Evolutionary conservation across 2,329 filamentous ascomycete genomes (phyloP).

Genomic region (Triangularia setosa): DNA sequence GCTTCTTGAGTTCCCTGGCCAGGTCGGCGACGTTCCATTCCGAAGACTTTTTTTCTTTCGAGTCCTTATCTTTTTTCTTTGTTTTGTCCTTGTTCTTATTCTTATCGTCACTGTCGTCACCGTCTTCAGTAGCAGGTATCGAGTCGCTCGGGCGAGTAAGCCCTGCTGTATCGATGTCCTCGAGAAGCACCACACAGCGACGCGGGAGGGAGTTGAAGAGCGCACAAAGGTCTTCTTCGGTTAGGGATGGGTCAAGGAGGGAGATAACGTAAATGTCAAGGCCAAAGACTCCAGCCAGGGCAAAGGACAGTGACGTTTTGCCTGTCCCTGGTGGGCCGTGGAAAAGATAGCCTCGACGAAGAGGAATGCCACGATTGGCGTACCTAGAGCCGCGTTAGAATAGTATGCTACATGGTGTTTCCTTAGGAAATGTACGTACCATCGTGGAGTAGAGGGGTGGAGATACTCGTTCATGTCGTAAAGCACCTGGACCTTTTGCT

Average conservation of each 20-base stretch:
- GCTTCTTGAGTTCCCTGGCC: constrained; percentile 41
- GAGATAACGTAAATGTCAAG: constrained; percentile 64
- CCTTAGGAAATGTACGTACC: constrained; percentile 50
- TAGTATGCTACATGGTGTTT: background rate
- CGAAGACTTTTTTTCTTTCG: constrained; percentile 20
- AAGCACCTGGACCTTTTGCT: constrained; percentile 63
- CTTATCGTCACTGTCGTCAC: constrained; percentile 25
- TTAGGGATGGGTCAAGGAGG: constrained; percentile 56
- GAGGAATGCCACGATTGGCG: constrained; percentile 68
- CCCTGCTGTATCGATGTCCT: constrained; percentile 66
- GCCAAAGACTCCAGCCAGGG: constrained; percentile 61
- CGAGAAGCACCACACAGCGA: constrained; percentile 62
- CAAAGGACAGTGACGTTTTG: constrained; percentile 65
- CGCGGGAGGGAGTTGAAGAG: constrained; percentile 60
- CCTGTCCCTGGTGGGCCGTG: constrained; percentile 72
- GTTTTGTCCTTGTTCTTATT: constrained; percentile 13
- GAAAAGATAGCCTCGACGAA: constrained; percentile 73
- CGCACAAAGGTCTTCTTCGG: constrained; percentile 56
- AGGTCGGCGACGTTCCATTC: constrained; percentile 36
- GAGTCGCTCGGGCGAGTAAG: constrained; percentile 41
- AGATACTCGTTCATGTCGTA: constrained; percentile 75
- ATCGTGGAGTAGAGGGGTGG: constrained; percentile 63
- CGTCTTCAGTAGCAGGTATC: background rate
- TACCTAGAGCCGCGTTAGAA: background rate
- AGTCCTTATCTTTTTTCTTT: constrained; percentile 23